Conservation (phyloP, 441 rosid genomes). For the Croton setiger region DNA sequence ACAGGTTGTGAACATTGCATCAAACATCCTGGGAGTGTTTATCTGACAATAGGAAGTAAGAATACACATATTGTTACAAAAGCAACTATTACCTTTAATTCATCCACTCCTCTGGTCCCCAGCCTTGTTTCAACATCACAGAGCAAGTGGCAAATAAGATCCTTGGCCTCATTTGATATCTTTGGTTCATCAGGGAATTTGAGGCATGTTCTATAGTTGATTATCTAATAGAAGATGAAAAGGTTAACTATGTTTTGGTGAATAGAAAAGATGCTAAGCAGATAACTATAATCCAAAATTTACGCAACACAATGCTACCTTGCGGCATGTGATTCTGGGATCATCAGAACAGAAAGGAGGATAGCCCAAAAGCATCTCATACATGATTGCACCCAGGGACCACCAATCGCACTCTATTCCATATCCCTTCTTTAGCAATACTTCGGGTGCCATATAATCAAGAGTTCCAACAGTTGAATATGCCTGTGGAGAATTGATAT, state of each 20-base stretch:
- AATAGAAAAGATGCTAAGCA: constrained; percentile 11
- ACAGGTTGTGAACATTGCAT: background rate
- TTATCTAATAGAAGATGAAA: constrained; percentile 48
- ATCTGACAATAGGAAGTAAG: background rate
- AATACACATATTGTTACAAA: constrained; percentile 9
- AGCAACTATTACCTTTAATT: constrained; percentile 56
- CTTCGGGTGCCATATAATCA: constrained; percentile 98
- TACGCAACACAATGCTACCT: constrained; percentile 55
- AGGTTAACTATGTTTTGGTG: constrained; percentile 21
- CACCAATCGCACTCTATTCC: constrained; percentile 99
- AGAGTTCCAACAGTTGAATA: constrained; percentile 98
- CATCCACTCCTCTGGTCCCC: constrained; percentile 90
- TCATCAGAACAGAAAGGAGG: constrained; percentile 96
- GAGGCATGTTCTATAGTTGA: constrained; percentile 87
- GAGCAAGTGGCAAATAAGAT: constrained; percentile 80
- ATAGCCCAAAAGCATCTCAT: constrained; percentile 91
- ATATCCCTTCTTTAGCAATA: constrained; percentile 82
- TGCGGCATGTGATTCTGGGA: constrained; percentile 88
- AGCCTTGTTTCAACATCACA: constrained; percentile 88
- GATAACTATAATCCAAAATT: constrained; percentile 21
- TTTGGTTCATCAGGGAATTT: constrained; percentile 93
- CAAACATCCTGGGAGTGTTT: background rate
- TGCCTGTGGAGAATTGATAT: constrained; percentile 48
- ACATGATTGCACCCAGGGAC: constrained; percentile 95
- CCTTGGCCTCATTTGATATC: constrained; percentile 80